A percentile compares a stretch with the other conserved stretches of the same genome.
Evolutionary conservation across 495 filamentous ascomycete species (phyloP).

Genomic region (Penicillium soppii): DNA sequence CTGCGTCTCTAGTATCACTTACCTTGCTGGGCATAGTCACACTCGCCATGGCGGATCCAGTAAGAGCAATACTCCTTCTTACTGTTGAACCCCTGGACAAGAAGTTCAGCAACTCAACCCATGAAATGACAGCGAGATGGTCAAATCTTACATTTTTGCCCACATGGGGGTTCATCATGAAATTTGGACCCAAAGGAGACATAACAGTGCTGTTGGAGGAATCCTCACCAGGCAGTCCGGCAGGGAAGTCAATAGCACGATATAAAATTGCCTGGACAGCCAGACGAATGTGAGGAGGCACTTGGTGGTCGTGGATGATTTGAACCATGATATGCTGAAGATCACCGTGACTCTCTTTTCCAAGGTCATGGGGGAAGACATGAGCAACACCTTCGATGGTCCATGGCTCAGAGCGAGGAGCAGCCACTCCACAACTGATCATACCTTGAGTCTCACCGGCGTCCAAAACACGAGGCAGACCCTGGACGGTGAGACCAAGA

Average conservation of each 20-base stretch:
- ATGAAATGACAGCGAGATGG: neutral
- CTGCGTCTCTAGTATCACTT: constrained; percentile 5
- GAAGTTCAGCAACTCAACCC: constrained; percentile 6
- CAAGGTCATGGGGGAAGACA: neutral
- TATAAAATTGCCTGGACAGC: constrained; percentile 17
- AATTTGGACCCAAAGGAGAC: neutral
- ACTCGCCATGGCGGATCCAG: constrained; percentile 81
- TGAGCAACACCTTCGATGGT: constrained; percentile 25
- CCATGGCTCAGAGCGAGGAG: constrained; percentile 31
- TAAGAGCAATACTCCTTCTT: constrained; percentile 83
- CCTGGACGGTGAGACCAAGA: constrained; percentile 31
- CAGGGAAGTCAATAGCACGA: neutral
- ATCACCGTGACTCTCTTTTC: constrained; percentile 3
- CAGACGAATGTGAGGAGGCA: constrained; percentile 13
- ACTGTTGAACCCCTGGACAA: constrained; percentile 8
- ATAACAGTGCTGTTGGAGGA: neutral
- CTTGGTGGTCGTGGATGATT: constrained; percentile 19
- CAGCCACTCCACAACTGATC: constrained; percentile 42
- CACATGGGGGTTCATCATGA: neutral
- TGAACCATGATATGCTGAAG: constrained; percentile 21
- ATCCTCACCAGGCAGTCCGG: neutral
- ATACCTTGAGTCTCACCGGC: constrained; percentile 43
- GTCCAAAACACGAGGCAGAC: constrained; percentile 31
- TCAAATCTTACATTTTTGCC: neutral
- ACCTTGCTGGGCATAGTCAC: constrained; percentile 78